These are phyloP conservation scores for Fusarium lateritium DNA, from an alignment of 2,329 filamentous ascomycete genomes.

Conservation along the genomic window DNA sequence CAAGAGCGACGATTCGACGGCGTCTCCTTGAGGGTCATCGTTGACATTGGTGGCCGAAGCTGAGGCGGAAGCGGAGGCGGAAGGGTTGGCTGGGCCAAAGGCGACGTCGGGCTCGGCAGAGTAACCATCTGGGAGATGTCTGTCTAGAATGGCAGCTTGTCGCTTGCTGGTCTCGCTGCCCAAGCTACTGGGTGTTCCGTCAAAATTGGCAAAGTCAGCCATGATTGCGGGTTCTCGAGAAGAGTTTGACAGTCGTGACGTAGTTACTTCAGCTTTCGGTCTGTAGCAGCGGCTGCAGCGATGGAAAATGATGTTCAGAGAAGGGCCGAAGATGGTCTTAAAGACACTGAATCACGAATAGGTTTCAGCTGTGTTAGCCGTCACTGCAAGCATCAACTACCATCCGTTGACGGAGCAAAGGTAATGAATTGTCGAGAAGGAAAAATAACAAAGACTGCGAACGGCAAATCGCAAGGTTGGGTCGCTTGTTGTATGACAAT, in stretches of 20 bases:
- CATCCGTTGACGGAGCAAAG: constrained; percentile 20
- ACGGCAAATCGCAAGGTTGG: constrained; percentile 21
- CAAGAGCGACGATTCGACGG: constrained; percentile 73
- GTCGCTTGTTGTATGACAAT: constrained; percentile 37
- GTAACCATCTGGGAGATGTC: constrained; percentile 58
- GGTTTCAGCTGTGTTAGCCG: constrained; percentile 30
- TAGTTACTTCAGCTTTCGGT: constrained; percentile 16
- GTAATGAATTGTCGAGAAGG: constrained; percentile 7
- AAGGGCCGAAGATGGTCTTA: constrained; percentile 17
- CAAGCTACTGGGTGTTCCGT: constrained; percentile 46
- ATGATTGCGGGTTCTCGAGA: constrained; percentile 38
- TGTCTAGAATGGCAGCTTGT: constrained; percentile 56
- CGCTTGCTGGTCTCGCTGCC: constrained; percentile 50
- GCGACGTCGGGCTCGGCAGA: constrained; percentile 58
- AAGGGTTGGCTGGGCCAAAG: constrained; percentile 35
- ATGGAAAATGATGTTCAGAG: constrained; percentile 9
- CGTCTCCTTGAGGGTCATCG: constrained; percentile 56
- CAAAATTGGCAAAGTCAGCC: constrained; percentile 50
- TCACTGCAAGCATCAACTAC: constrained; percentile 31
- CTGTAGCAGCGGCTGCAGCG: not conserved
- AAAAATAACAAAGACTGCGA: constrained; percentile 26
- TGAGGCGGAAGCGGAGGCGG: constrained; percentile 24
- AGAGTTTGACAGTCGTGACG: constrained; percentile 30
- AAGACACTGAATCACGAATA: constrained; percentile 17
- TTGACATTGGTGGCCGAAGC: constrained; percentile 36